Evolutionary conservation across 2,329 filamentous ascomycete species (phyloP), one percentile per base, ranked within the genome.

Genomic region (Colletotrichum cereale): DNA sequence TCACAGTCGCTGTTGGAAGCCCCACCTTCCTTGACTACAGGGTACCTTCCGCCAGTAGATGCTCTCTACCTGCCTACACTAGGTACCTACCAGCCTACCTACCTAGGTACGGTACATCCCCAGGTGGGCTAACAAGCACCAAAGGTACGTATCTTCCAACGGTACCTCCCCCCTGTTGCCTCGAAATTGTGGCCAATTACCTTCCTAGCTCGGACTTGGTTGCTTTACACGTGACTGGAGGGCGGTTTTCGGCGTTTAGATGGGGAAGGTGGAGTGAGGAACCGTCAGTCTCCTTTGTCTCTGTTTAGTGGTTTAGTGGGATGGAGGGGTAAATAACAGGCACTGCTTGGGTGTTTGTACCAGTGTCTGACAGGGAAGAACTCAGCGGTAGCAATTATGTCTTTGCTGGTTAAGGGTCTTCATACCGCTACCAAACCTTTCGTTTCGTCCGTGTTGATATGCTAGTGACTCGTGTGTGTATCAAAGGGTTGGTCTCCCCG

Each of bases 11-110:
- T 36, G 21, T 36, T 53, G 10, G 6, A 40, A 42, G 48, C 48
- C 61, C 61, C 61, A 63, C 61, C 61, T 63, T 63, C 61, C 36
- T 24, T 55, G 12, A n/a, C 31, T 40, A 21, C 42, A 61, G 57
- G 57, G 36, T 40, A 26, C n/a, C 53, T 57, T 40, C 31, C 26
- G 14, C 24, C 47, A 52, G 24, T 24, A 50, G 24, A 12, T 21
- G 6, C 24, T 3, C 24, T 2, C 47, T 26, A 34, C 31, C 4
- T 4, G 31, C 31, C 4, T 34, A 8, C 8, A 34, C 31, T 8
- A n/a, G n/a, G 31, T 34, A 34, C 31, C 31, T 34, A 34, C 4
- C 4, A 4, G 8, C 31, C 31, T 34, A 34, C 31, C 31, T 34
- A 34, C 31, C 31, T 34, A 34, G 4, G 4, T 34, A 34, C n/a